Percentiles rank a stretch among this genome's conserved stretches.
These are phyloP conservation scores for Leccinum incarnatum DNA, from an alignment of 768 basidiomycete species.

Conservation along the genomic window DNA sequence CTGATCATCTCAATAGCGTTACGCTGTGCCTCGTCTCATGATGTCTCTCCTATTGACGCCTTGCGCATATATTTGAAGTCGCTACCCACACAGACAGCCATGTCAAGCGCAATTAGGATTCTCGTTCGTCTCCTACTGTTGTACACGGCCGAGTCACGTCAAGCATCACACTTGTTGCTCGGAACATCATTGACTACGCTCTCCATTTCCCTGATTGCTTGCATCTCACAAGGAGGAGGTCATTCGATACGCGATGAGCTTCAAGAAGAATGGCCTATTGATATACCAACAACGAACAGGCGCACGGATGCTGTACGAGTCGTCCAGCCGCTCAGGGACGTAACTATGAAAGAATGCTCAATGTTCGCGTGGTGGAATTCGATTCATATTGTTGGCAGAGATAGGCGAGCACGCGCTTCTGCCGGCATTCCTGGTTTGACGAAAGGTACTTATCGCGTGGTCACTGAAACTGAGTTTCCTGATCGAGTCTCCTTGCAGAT, in stretches of 20 bases:
- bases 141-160: constrained; percentile 54
- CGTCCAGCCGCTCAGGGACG: constrained; percentile 66
- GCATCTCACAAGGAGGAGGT: constrained; percentile 74
- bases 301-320: constrained; percentile 40
- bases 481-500: constrained; percentile 39
- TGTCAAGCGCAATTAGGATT: constrained; percentile 53
- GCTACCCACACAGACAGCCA: constrained; percentile 73
- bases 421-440: constrained; percentile 67
- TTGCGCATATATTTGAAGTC: constrained; percentile 55
- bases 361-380: constrained; percentile 75
- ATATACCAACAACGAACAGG: constrained; percentile 4
- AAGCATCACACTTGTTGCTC: constrained; percentile 73
- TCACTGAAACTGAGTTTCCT: background rate
- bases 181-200: constrained; percentile 80
- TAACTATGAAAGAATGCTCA: constrained; percentile 77
- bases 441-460: constrained; percentile 46
- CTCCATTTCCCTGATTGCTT: constrained; percentile 70
- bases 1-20: constrained; percentile 20
- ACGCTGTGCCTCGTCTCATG: constrained; percentile 9
- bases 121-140: constrained; percentile 69
- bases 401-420: constrained; percentile 43
- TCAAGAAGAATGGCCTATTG: constrained; percentile 65
- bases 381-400: constrained; percentile 50
- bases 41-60: constrained; percentile 27
- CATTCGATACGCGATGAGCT: constrained; percentile 66